phyloP scores from a whole-genome alignment of 306 rosid genomes.

The Vigna unguiculata region DNA sequence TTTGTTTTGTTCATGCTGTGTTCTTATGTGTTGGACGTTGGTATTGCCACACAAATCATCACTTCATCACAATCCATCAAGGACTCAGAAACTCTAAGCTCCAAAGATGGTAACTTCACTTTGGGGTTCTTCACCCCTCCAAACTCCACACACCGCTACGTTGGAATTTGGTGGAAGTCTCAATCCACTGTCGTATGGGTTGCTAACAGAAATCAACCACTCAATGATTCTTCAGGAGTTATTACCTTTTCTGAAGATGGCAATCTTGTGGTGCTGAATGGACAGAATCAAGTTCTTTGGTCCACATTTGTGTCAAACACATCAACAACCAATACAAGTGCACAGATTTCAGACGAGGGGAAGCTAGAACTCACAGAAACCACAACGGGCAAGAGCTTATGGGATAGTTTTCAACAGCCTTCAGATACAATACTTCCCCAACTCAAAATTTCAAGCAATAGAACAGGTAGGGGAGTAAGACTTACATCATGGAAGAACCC shows the following conservation, averaged over 20 bases:
- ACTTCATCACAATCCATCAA: conserved; percentile 37
- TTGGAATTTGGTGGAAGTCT: conserved; percentile 15
- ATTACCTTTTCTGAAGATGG: background rate
- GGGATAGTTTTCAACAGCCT: conserved; percentile 53
- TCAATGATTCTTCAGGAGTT: conserved; percentile 1
- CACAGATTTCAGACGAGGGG: conserved; percentile 37
- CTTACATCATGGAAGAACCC: conserved; percentile 44
- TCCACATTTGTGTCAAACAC: conserved; percentile 38
- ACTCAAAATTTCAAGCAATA: conserved; percentile 29
- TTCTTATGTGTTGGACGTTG: background rate
- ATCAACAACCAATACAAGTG: background rate
- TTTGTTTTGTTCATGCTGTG: background rate
- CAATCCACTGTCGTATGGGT: conserved; percentile 2
- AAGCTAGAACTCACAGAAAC: conserved; percentile 43
- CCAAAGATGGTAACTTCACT: conserved; percentile 18
- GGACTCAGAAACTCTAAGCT: conserved; percentile 20
- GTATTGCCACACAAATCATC: conserved; percentile 3
- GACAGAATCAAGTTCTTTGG: conserved; percentile 40
- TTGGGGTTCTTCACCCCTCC: conserved; percentile 19
- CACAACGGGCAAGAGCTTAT: conserved; percentile 1
- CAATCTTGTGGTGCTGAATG: conserved; percentile 40
- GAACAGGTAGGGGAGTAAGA: background rate
- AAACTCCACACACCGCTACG: conserved; percentile 6
- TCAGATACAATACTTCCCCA: conserved; percentile 27
- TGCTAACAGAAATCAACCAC: conserved; percentile 9